Conservation (phyloP, 169 alveolate species). For the Eimeria necatrix region DNA sequence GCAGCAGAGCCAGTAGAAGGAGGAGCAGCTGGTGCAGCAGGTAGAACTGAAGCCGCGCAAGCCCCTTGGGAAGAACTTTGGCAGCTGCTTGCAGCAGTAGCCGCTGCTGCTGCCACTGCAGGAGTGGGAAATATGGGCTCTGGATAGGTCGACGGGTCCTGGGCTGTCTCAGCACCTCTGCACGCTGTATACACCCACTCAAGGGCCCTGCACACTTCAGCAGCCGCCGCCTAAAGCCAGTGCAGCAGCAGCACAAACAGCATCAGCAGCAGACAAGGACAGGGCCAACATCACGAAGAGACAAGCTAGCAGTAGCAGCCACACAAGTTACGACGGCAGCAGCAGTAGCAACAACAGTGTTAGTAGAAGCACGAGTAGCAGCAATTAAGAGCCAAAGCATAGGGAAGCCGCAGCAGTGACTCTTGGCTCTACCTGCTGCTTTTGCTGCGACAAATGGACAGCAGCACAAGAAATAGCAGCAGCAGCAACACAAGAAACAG, state of each 20-base stretch:
- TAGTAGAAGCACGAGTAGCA: too few relatives aligned
- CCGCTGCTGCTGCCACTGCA: slow-evolving; percentile 4
- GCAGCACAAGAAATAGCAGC: not conserved
- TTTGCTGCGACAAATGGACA: not conserved
- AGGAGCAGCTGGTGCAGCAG: too few relatives aligned
- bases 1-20: too few relatives aligned
- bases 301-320: slow-evolving; percentile 12
- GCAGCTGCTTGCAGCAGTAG: not conserved
- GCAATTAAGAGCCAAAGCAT: too few relatives aligned
- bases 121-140: not conserved
- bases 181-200: slow-evolving; percentile 12
- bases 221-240: not conserved
- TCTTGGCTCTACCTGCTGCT: too few relatives aligned
- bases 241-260: not conserved
- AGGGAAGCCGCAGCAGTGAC: too few relatives aligned
- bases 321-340: not conserved
- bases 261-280: not conserved
- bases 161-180: not conserved
- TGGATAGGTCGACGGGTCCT: not conserved
- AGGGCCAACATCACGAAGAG: not conserved
- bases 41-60: too few relatives aligned
- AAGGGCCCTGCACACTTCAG: not conserved
- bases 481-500: not conserved
- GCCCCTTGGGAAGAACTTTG: too few relatives aligned
- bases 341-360: not conserved